Evolutionary conservation across 2,329 filamentous ascomycete genomes (phyloP).

Genomic region (Clathrospora elynae): DNA sequence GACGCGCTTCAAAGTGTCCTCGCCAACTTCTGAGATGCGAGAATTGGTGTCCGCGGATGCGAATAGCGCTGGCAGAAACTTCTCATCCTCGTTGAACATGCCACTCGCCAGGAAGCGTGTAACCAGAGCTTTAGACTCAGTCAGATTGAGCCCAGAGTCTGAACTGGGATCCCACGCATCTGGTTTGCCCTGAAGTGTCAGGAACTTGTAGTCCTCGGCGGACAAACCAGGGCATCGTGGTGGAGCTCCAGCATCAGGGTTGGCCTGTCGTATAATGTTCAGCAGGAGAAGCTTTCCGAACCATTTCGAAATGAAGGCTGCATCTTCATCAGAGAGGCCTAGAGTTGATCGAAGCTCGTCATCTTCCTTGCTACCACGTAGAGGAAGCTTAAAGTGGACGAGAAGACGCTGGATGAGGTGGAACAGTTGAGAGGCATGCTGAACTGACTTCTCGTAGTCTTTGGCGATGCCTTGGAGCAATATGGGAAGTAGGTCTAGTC

Average conservation of each 20-base stretch:
- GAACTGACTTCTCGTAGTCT: slow-evolving; percentile 60
- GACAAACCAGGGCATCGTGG: slow-evolving; percentile 65
- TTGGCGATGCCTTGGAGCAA: slow-evolving; percentile 69
- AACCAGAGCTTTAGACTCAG: slow-evolving; percentile 71
- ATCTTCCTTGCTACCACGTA: slow-evolving; percentile 80
- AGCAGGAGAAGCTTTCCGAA: slow-evolving; percentile 79
- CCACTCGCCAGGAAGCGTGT: slow-evolving; percentile 79
- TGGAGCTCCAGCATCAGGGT: slow-evolving; percentile 46
- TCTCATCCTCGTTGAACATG: slow-evolving; percentile 80
- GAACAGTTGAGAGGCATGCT: slow-evolving; percentile 71
- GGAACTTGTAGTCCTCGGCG: slow-evolving; percentile 69
- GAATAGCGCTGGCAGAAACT: slow-evolving; percentile 81
- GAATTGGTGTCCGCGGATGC: slow-evolving; percentile 83
- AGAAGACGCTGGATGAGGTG: slow-evolving; percentile 81
- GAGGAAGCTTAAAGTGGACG: slow-evolving; percentile 71
- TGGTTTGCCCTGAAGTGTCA: slow-evolving; percentile 68
- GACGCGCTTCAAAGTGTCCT: slow-evolving; percentile 84
- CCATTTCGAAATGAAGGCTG: slow-evolving; percentile 73
- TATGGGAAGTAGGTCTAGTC: slow-evolving; percentile 73
- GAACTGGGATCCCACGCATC: slow-evolving; percentile 69
- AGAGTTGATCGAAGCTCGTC: slow-evolving; percentile 67
- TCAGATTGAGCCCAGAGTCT: slow-evolving; percentile 67
- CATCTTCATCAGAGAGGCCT: slow-evolving; percentile 72
- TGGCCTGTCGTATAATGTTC: slow-evolving; percentile 47
- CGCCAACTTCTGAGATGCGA: slow-evolving; percentile 79